Percentiles rank a stretch among this genome's conserved stretches.
Conservation (phyloP, 1,284 basidiomycete species). For the Moesziomyces sp. region DNA sequence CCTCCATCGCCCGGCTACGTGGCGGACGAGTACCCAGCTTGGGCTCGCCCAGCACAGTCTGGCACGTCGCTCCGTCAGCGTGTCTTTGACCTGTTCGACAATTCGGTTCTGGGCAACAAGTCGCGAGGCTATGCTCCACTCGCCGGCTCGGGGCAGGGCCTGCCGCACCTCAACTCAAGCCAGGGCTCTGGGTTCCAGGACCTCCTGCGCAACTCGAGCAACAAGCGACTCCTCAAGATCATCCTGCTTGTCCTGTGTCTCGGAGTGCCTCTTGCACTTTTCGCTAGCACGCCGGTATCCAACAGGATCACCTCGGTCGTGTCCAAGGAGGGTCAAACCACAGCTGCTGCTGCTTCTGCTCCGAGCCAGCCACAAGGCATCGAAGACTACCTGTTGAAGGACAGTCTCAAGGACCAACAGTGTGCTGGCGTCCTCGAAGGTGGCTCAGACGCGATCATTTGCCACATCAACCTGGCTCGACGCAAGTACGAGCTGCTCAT, state of each 20-base stretch:
- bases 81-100: constrained; percentile 8
- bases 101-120: neutral
- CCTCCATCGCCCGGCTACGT: constrained; percentile 17
- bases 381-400: neutral
- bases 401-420: neutral
- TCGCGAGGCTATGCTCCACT: constrained; percentile 10
- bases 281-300: neutral
- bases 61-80: constrained; percentile 9
- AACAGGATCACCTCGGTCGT: too few relatives aligned
- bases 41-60: constrained; percentile 1
- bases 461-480: constrained; percentile 19
- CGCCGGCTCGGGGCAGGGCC: neutral
- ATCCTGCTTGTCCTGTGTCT: constrained; percentile 13
- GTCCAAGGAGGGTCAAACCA: too few relatives aligned
- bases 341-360: too few relatives aligned
- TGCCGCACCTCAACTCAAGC: constrained; percentile 2
- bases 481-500: constrained; percentile 16
- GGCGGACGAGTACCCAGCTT: constrained; percentile 6
- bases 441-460: constrained; percentile 14
- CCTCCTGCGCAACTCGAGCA: constrained; percentile 6
- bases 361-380: too few relatives aligned
- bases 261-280: constrained; percentile 11
- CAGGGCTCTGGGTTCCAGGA: neutral
- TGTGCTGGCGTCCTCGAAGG: constrained; percentile 15
- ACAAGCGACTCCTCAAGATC: constrained; percentile 13